phyloP scores from a whole-genome alignment of 176 grass and related monocot species.

The Secale cereale region DNA sequence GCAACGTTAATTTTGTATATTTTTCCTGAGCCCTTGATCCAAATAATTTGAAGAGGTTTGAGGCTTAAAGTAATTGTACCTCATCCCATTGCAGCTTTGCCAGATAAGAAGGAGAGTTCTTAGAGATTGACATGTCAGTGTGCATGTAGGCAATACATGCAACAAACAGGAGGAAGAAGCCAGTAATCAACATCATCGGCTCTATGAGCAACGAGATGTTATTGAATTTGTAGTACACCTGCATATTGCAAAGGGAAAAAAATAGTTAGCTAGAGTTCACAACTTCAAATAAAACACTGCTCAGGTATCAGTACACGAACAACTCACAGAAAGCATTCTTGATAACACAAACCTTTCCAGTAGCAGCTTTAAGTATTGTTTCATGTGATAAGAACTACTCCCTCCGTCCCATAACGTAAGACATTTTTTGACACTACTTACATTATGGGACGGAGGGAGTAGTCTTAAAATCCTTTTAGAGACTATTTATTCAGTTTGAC shows the following conservation, averaged over 20 bases:
- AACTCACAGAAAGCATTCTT: background rate
- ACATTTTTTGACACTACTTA: too few relatives aligned
- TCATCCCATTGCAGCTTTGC: slow-evolving; percentile 92
- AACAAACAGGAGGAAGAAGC: slow-evolving; percentile 83
- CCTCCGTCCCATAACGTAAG: too few relatives aligned
- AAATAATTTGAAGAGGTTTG: background rate
- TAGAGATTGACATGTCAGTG: slow-evolving; percentile 94
- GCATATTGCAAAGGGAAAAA: slow-evolving; percentile 34
- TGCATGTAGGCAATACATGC: slow-evolving; percentile 83
- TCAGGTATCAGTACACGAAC: background rate
- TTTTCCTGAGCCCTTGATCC: background rate
- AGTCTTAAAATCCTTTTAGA: background rate
- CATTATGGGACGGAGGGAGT: too few relatives aligned
- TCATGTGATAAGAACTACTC: background rate
- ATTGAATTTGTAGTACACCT: slow-evolving; percentile 94
- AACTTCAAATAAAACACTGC: slow-evolving; percentile 2
- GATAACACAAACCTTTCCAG: background rate
- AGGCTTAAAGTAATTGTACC: slow-evolving; percentile 37
- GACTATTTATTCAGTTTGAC: slow-evolving; percentile 7
- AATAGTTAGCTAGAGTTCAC: slow-evolving; percentile 9
- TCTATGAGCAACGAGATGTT: slow-evolving; percentile 78
- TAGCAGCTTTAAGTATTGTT: background rate
- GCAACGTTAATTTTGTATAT: background rate
- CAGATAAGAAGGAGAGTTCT: slow-evolving; percentile 82
- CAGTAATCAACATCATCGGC: slow-evolving; percentile 85